Conservation (phyloP, 176 grass and related monocot species). For the Aegilops tauschii region DNA sequence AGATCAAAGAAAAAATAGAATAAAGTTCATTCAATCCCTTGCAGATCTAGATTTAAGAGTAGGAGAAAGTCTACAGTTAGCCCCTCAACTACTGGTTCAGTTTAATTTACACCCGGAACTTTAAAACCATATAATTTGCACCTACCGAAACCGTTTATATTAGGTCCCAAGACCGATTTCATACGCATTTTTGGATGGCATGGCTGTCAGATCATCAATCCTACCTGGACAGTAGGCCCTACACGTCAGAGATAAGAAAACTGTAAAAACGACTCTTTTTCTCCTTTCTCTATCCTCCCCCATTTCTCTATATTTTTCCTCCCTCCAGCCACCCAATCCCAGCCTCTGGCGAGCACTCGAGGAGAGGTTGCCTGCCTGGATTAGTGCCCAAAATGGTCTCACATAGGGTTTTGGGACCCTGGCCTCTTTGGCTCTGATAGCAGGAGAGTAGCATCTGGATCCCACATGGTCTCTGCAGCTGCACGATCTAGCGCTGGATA, state of each 20-base stretch:
- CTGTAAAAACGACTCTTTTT: background rate
- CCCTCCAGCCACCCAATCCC: background rate
- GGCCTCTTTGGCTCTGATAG: background rate
- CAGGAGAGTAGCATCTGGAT: no score
- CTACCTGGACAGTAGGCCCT: background rate
- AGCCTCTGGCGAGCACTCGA: background rate
- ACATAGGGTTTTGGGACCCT: background rate
- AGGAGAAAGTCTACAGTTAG: background rate
- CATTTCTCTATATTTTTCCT: background rate
- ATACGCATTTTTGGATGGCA: background rate
- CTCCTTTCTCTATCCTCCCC: background rate
- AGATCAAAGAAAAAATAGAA: constrained; percentile 26
- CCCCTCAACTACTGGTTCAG: background rate
- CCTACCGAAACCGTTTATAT: background rate
- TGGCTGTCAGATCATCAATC: background rate
- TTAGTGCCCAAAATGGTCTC: background rate
- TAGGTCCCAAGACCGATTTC: background rate
- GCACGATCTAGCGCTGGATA: background rate
- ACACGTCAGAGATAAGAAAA: background rate
- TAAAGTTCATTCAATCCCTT: background rate
- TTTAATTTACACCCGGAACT: background rate
- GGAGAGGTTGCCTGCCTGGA: background rate
- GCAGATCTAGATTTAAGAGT: background rate
- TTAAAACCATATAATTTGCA: background rate
- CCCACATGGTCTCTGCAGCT: no score